Conservation (phyloP, 352 stramenopile species). For the Aphanomyces euteiches region DNA sequence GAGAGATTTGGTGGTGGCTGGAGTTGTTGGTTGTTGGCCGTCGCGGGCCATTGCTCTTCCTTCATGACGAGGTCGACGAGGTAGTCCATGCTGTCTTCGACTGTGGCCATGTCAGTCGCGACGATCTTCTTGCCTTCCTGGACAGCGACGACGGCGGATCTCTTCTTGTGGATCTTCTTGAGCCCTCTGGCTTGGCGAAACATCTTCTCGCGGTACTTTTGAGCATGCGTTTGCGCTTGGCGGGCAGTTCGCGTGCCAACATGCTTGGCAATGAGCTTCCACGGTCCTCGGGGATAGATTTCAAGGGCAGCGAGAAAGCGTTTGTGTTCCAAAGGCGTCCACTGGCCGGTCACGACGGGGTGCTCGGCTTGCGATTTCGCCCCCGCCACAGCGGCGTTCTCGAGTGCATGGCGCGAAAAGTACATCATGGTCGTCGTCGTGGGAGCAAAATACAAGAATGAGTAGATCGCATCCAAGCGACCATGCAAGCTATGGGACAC, state of each 20-base stretch:
- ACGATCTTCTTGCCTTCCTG: background rate
- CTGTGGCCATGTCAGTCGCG: background rate
- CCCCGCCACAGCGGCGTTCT: background rate
- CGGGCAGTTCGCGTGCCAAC: constrained; percentile 24
- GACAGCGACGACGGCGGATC: background rate
- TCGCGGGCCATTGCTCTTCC: no score
- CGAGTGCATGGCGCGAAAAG: background rate
- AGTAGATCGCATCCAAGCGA: no score
- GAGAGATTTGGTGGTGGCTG: no score
- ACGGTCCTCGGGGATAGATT: constrained; percentile 21
- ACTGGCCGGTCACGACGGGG: constrained; percentile 6
- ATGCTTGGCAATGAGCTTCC: constrained; percentile 21
- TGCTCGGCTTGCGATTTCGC: background rate
- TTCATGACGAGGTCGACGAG: no score
- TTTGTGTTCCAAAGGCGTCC: constrained; percentile 20
- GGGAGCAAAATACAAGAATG: no score
- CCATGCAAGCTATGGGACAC: no score
- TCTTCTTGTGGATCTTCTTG: constrained; percentile 1
- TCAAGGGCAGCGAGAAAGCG: constrained; percentile 21
- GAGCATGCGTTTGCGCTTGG: constrained; percentile 18
- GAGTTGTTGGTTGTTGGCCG: no score
- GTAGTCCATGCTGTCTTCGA: no score
- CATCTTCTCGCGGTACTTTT: constrained; percentile 29
- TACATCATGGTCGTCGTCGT: background rate
- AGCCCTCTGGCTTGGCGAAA: constrained; percentile 12